Percentiles rank a stretch among this genome's conserved stretches.
Evolutionary conservation across 176 grass and related monocot species (phyloP).

Genomic region (maize (Zea mays)): Zm-B73-REFERENCE-NAM-5.0 NC_050105.1:5533001-5533500

Average conservation of each 20-base stretch:
- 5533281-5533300: neutral
- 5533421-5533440: neutral
- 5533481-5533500: no score
- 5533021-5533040: neutral
- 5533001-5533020: neutral
- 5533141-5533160: neutral
- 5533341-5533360: conserved; percentile 3
- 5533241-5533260: neutral
- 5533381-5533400: conserved; percentile 53
- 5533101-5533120: neutral
- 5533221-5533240: neutral
- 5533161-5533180: neutral
- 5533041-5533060: neutral
- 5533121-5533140: neutral
- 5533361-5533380: conserved; percentile 45
- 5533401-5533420: conserved; percentile 45
- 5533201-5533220: neutral
- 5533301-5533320: neutral
- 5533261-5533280: neutral
- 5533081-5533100: neutral
- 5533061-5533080: neutral
- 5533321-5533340: conserved; percentile 11
- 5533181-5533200: neutral
- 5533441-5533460: no score
- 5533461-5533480: no score